A percentile compares a stretch with the other conserved stretches of the same genome.
Evolutionary conservation across 495 filamentous ascomycete genomes (phyloP).

Genomic region (Penicillium atrosanguineum): DNA sequence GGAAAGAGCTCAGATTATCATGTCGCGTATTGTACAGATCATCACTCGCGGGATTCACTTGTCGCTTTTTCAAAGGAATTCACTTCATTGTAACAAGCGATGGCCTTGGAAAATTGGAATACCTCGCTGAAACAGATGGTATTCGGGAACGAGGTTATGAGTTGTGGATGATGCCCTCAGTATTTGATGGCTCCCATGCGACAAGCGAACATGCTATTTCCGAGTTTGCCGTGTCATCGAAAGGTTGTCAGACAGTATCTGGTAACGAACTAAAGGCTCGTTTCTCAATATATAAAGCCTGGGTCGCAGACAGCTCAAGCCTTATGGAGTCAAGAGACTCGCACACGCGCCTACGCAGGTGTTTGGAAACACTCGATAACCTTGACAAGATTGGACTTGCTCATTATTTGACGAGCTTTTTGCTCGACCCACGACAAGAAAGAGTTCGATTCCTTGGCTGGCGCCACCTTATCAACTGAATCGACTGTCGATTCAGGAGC

Average conservation of each 20-base stretch:
- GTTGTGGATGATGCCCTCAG: conserved; percentile 15
- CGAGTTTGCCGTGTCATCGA: conserved; percentile 16
- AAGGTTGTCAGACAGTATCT: conserved; percentile 13
- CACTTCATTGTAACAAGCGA: conserved; percentile 21
- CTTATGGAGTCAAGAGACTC: conserved; percentile 13
- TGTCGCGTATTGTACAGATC: conserved; percentile 11
- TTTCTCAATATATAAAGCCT: conserved; percentile 8
- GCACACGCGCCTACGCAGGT: conserved; percentile 8
- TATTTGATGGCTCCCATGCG: conserved; percentile 7
- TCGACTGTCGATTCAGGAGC: conserved; percentile 12
- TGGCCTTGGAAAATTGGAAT: conserved; percentile 15
- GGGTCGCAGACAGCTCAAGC: conserved; percentile 8
- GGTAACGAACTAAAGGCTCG: conserved; percentile 14
- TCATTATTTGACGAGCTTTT: conserved; percentile 13
- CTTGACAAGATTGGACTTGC: conserved; percentile 8
- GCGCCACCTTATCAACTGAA: conserved; percentile 6
- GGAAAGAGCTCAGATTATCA: conserved; percentile 17
- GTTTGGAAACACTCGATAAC: conserved; percentile 7
- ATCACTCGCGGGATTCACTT: conserved; percentile 12
- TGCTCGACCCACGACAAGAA: conserved; percentile 10
- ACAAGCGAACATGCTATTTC: neutral
- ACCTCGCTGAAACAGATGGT: conserved; percentile 10
- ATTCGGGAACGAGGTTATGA: conserved; percentile 9
- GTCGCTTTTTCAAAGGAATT: conserved; percentile 11
- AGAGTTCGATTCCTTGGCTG: conserved; percentile 11